phyloP scores from a whole-genome alignment of 2,329 filamentous ascomycete species.

The Botryotinia convoluta region DNA sequence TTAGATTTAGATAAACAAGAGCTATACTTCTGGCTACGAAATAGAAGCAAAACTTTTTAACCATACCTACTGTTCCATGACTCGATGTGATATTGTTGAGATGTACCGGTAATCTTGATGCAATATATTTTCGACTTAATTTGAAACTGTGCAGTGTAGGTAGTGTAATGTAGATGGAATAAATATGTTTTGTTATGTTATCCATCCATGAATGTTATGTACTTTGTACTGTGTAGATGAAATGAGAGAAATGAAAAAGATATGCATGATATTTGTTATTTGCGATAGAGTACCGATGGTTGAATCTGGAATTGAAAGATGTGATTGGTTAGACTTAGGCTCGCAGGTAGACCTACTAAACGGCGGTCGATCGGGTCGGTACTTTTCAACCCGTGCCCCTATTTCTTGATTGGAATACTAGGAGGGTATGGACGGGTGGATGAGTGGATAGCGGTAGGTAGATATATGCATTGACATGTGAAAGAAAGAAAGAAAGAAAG shows the following conservation, averaged over 20 bases:
- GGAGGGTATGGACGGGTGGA: too few relatives aligned
- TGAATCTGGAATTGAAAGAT: background rate
- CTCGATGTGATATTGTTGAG: background rate
- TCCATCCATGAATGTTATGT: background rate
- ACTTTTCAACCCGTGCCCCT: background rate
- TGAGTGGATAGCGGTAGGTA: too few relatives aligned
- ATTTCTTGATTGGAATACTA: background rate
- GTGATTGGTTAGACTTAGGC: background rate
- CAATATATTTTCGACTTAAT: background rate
- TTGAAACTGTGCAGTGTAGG: background rate
- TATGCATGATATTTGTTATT: background rate
- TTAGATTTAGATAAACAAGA: background rate
- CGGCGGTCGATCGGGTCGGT: background rate
- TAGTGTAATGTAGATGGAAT: background rate
- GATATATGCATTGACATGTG: background rate
- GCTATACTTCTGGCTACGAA: conserved; percentile 12
- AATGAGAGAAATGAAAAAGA: background rate
- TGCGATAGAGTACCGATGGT: background rate
- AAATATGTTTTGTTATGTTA: background rate
- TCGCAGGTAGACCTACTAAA: background rate
- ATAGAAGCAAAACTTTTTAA: conserved; percentile 11
- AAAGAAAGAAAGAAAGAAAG: background rate
- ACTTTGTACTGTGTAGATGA: background rate
- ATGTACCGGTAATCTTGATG: background rate
- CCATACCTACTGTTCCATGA: background rate